Conservation (phyloP, 495 filamentous ascomycete species). For the Corynascus novoguineensis region DNA sequence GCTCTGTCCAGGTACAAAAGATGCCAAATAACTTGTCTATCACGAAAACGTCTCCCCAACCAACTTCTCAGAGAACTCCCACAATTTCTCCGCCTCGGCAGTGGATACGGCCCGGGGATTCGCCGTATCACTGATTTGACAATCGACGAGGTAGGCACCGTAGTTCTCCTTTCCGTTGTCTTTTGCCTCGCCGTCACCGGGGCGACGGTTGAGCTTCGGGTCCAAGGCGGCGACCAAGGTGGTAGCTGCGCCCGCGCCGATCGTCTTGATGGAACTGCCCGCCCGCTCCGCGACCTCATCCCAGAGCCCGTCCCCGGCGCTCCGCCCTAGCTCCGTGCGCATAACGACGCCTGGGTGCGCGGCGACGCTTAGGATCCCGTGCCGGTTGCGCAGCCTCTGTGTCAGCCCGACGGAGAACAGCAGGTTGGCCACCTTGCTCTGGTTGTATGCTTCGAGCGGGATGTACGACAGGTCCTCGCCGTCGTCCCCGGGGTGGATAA, state of each 20-base stretch:
- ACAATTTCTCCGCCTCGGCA: neutral
- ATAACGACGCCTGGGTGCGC: neutral
- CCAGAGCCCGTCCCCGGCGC: neutral
- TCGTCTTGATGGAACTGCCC: neutral
- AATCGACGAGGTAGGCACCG: neutral
- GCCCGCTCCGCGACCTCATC: neutral
- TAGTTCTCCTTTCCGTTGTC: neutral
- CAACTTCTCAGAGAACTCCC: constrained; percentile 1
- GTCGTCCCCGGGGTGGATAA: neutral
- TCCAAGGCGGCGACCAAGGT: neutral
- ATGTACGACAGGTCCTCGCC: neutral
- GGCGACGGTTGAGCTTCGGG: neutral
- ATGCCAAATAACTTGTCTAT: no score
- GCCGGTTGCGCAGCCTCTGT: neutral
- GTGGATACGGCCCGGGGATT: neutral
- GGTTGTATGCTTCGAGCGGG: neutral
- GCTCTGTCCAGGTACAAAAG: no score
- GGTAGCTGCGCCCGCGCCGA: neutral
- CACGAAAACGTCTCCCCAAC: neutral
- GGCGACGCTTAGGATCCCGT: neutral
- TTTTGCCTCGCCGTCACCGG: neutral
- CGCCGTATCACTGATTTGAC: neutral
- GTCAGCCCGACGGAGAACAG: neutral
- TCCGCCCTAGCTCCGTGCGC: neutral
- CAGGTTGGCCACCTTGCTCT: constrained; percentile 4